Evolutionary conservation across 768 basidiomycete species (phyloP), one percentile per base, ranked within the genome.

Genomic region (Rhodotorula paludigena): DNA sequence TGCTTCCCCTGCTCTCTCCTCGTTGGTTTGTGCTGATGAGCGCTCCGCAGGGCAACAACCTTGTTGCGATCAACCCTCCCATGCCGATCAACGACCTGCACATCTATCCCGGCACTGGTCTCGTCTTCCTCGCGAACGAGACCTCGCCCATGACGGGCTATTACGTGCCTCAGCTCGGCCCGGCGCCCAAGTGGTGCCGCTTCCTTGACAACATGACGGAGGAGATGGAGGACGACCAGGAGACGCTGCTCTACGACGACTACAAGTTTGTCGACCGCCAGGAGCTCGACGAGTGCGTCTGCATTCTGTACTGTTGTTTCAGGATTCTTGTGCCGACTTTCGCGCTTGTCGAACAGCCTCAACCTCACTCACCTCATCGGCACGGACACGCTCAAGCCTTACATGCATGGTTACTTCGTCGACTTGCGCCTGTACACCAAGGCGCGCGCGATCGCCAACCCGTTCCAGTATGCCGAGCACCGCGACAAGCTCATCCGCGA

Each of bases 361-460:
- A 90, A 92, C n/a, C 80, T 99, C 77, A 89, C 92, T 73, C 91
- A 94, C 77, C 89, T 99, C 74, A 81, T 96, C 71, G 96, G 96
- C 57, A 94, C 93, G 10, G 87, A 92, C 30, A 86, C 89, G 25
- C 89, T 98, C 82, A 94, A 94, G 79, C 96, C 96, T 8, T 99
- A 98, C 80, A 97, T 99, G 94, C 96, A 99, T 79, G 96, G 96
- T 49, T 98, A 93, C 85, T 98, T 99, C 81, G 79, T 97, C 69
- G 90, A 92, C 9, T 86, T 98, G 79, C 90, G 92, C 75, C 85
- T 98, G 10, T 98, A 98, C 81, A 90, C 93, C 74, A 88, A 93
- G 57, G 96, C 96, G 3, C 87, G 93, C 39, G 84, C 94, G 71
- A 92, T 98, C 73, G 88, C 92, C 63, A 97, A 98, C 80, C 96